Evolutionary conservation across 2,329 filamentous ascomycete species (phyloP).

Genomic region (Aureobasidium sp.): DNA sequence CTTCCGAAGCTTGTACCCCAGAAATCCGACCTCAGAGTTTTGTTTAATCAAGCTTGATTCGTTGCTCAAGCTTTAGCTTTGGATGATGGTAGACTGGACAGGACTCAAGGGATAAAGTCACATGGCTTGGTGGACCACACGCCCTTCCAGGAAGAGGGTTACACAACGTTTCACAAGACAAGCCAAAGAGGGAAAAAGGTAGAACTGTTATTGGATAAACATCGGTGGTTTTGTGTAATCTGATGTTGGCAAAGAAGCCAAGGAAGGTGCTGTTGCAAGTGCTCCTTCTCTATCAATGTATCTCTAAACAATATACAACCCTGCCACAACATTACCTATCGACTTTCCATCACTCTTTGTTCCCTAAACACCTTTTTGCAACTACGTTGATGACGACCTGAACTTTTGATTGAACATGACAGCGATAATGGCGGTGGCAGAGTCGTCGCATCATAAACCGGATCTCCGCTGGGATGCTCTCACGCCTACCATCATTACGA

Average conservation of each 20-base stretch:
- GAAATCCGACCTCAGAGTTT: not conserved
- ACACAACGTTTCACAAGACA: not conserved
- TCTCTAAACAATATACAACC: not conserved
- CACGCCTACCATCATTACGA: constrained; percentile 27
- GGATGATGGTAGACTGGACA: not conserved
- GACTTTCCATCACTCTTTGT: not conserved
- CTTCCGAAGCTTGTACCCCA: not conserved
- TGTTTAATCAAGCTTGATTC: not conserved
- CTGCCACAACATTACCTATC: not conserved
- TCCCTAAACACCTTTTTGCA: not conserved
- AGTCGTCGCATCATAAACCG: not conserved
- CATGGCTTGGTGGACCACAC: not conserved
- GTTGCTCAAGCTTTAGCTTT: not conserved
- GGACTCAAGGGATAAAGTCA: not conserved
- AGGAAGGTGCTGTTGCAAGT: not conserved
- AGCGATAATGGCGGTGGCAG: not conserved
- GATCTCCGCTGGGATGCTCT: constrained; percentile 19
- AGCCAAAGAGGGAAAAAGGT: constrained; percentile 4
- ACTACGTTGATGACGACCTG: not conserved
- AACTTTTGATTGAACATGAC: not conserved
- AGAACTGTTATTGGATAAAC: not conserved
- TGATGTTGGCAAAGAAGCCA: not conserved
- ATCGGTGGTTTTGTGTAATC: not conserved
- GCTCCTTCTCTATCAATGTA: constrained; percentile 1
- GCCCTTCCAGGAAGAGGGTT: not conserved